Percentiles rank a stretch among this genome's conserved stretches.
phyloP scores from a whole-genome alignment of 192 early-diverging fungal species.

The Coemansia reversa region DNA sequence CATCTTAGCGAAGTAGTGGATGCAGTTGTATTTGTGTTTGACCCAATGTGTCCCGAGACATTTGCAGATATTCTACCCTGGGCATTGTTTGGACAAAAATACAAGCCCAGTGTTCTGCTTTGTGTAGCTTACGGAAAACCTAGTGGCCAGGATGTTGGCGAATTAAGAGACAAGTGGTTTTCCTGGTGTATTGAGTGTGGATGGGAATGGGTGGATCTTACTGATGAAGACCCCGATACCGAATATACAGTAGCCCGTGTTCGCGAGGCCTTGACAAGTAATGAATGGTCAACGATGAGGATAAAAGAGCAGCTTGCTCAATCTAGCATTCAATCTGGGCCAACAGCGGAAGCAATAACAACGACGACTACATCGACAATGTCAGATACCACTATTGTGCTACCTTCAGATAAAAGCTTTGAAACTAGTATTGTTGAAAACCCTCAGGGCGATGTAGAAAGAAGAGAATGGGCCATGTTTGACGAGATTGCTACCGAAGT shows the following conservation, averaged over 20 bases:
- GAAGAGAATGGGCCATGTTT: constrained; percentile 42
- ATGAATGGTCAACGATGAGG: constrained; percentile 45
- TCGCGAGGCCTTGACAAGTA: constrained; percentile 39
- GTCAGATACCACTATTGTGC: constrained; percentile 1
- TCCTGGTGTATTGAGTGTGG: constrained; percentile 39
- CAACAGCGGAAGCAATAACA: constrained; percentile 2
- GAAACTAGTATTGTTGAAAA: neutral
- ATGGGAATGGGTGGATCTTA: constrained; percentile 54
- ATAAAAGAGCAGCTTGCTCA: neutral
- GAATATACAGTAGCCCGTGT: constrained; percentile 34
- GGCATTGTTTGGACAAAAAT: constrained; percentile 25
- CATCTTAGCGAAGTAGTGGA: constrained; percentile 43
- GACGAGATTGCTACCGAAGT: constrained; percentile 16
- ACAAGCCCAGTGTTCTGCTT: constrained; percentile 29
- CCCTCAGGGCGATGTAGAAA: constrained; percentile 5
- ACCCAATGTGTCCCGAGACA: constrained; percentile 19
- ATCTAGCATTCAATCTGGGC: neutral
- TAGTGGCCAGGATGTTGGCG: neutral
- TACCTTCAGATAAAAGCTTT: neutral
- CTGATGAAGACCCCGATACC: constrained; percentile 39
- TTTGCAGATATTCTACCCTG: constrained; percentile 47
- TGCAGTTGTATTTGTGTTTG: constrained; percentile 41
- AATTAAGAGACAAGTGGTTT: constrained; percentile 27
- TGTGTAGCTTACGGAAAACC: constrained; percentile 19
- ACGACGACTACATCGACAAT: neutral